phyloP scores from a whole-genome alignment of 2,329 filamentous ascomycete species.

The Penicillium sp. region DNA sequence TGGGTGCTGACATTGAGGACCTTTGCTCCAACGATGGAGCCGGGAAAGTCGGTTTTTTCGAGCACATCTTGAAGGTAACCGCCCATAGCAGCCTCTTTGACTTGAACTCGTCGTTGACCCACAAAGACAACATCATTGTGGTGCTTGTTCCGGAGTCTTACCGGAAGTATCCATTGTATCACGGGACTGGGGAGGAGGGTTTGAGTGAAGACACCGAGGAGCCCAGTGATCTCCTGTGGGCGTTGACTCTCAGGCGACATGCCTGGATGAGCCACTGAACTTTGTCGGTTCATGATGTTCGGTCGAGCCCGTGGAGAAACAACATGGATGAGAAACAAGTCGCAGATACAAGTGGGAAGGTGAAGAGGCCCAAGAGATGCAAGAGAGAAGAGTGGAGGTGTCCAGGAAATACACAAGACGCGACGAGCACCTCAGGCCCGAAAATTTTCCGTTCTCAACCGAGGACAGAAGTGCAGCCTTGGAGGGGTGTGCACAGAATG shows the following conservation, averaged over 20 bases:
- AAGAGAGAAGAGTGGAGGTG: too few species aligned
- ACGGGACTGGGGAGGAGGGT: constrained; percentile 73
- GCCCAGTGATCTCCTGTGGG: constrained; percentile 46
- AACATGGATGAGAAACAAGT: not conserved
- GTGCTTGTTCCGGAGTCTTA: constrained; percentile 63
- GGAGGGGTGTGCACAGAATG: not conserved
- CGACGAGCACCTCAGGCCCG: not conserved
- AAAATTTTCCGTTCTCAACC: not conserved
- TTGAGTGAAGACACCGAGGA: constrained; percentile 75
- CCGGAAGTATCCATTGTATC: constrained; percentile 71
- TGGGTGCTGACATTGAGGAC: constrained; percentile 60
- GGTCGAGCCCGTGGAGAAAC: not conserved
- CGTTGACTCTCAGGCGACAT: not conserved
- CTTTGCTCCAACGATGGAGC: constrained; percentile 70
- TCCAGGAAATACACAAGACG: too few species aligned
- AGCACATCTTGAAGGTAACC: constrained; percentile 69
- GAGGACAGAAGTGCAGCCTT: not conserved
- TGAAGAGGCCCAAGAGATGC: not conserved
- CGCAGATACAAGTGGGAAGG: not conserved
- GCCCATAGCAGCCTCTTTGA: constrained; percentile 63
- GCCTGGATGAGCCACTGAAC: not conserved
- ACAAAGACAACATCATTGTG: constrained; percentile 83
- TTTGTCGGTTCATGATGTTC: not conserved
- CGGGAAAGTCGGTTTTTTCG: constrained; percentile 72
- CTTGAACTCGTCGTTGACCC: constrained; percentile 73